Evolutionary conservation across 1,284 basidiomycete genomes (phyloP).

Genomic region (Ceratobasidium sp.): DNA sequence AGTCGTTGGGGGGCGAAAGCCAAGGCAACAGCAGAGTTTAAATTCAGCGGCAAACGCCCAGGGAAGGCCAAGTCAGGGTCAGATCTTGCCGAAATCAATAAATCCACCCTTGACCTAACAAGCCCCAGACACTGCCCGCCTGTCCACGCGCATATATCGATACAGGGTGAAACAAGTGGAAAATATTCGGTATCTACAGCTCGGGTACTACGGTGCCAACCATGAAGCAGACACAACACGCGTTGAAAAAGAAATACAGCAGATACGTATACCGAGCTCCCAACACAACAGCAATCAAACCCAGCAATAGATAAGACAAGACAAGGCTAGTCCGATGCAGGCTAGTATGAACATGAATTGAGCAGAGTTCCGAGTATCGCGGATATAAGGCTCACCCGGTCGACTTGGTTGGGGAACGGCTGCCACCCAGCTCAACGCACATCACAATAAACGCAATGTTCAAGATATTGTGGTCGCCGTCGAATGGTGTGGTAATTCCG

Average conservation of each 20-base stretch:
- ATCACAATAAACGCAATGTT: slow-evolving; percentile 75
- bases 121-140: neutral
- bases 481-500: slow-evolving; percentile 78
- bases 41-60: slow-evolving; percentile 8
- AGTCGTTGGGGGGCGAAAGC: slow-evolving; percentile 4
- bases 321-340: slow-evolving; percentile 59
- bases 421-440: slow-evolving; percentile 57
- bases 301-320: slow-evolving; percentile 66
- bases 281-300: slow-evolving; percentile 65
- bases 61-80: slow-evolving; percentile 19
- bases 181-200: slow-evolving; percentile 2
- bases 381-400: slow-evolving; percentile 59
- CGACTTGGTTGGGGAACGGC: slow-evolving; percentile 62
- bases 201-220: neutral
- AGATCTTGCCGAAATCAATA: slow-evolving; percentile 3
- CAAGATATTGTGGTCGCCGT: slow-evolving; percentile 80
- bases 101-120: neutral
- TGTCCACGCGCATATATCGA: slow-evolving; percentile 29
- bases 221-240: slow-evolving; percentile 29
- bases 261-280: slow-evolving; percentile 72
- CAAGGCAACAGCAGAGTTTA: slow-evolving; percentile 12
- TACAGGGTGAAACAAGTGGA: neutral
- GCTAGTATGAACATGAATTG: slow-evolving; percentile 54
- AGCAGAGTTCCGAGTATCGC: slow-evolving; percentile 49
- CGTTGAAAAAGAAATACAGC: slow-evolving; percentile 57